Conservation (phyloP, 495 filamentous ascomycete species). For the Penicillium paxilli region DNA sequence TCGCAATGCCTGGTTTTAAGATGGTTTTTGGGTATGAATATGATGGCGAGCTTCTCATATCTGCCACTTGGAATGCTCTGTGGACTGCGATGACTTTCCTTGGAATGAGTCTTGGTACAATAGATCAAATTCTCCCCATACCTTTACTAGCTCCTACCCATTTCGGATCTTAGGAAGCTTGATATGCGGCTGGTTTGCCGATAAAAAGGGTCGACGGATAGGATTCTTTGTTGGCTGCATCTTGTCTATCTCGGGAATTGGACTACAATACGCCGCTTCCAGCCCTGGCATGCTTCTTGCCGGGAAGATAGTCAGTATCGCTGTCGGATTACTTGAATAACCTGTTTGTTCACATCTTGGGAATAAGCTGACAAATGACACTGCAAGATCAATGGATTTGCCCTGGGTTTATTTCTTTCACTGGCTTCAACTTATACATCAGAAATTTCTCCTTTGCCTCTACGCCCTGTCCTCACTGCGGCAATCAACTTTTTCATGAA, state of each 20-base stretch:
- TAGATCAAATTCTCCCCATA: background rate
- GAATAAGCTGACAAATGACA: background rate
- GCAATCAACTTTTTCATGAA: slow-evolving; percentile 12
- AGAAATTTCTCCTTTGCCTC: slow-evolving; percentile 1
- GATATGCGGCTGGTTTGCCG: slow-evolving; percentile 4
- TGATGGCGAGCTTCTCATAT: slow-evolving; percentile 3
- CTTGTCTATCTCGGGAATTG: slow-evolving; percentile 1
- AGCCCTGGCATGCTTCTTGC: slow-evolving; percentile 6
- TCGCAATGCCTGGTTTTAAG: slow-evolving; percentile 8
- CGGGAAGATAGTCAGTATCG: slow-evolving; percentile 5
- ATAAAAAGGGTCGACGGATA: background rate
- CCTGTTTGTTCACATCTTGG: too few species aligned
- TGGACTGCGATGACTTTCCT: slow-evolving; percentile 11
- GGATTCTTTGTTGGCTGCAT: slow-evolving; percentile 5
- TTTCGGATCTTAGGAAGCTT: slow-evolving; percentile 10
- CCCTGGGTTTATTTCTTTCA: slow-evolving; percentile 7
- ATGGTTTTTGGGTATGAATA: slow-evolving; percentile 11
- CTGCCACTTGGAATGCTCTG: slow-evolving; percentile 9
- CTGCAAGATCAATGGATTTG: slow-evolving; percentile 1
- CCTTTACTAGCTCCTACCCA: too few species aligned
- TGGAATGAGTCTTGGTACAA: slow-evolving; percentile 10
- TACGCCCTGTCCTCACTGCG: slow-evolving; percentile 5
- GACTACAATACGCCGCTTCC: slow-evolving; percentile 6
- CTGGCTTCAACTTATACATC: slow-evolving; percentile 4
- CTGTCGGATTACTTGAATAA: background rate